These are phyloP conservation scores for Beauveria caledonica DNA, from an alignment of 2,329 filamentous ascomycete genomes.

Conservation along the genomic window DNA sequence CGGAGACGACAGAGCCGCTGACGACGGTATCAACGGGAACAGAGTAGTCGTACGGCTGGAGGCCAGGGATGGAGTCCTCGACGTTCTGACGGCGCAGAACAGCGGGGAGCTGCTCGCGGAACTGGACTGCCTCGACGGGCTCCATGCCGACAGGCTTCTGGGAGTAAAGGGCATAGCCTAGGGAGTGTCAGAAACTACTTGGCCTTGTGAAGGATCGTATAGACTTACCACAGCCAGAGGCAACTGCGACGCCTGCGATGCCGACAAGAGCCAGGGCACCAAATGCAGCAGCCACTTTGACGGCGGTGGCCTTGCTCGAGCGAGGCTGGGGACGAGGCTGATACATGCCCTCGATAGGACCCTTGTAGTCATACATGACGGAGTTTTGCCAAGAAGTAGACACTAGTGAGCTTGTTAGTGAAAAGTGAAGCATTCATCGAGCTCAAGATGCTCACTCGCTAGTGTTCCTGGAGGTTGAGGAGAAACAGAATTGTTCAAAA, in stretches of 20 bases:
- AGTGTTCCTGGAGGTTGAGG: neutral
- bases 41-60: slow-evolving; percentile 10
- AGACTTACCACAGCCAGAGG: slow-evolving; percentile 6
- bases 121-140: neutral
- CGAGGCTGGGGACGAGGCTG: neutral
- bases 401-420: neutral
- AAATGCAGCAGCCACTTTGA: neutral
- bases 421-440: neutral
- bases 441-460: neutral
- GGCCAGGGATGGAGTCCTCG: slow-evolving; percentile 1
- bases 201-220: neutral
- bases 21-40: neutral
- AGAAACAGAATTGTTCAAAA: neutral
- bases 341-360: neutral
- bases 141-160: neutral
- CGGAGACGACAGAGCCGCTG: neutral
- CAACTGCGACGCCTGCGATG: neutral
- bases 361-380: neutral
- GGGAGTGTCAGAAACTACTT: neutral
- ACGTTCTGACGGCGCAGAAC: slow-evolving; percentile 2
- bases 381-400: neutral
- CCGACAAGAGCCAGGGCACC: slow-evolving; percentile 5
- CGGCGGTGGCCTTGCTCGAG: neutral
- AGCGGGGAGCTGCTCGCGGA: slow-evolving; percentile 3
- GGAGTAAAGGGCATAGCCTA: neutral